Evolutionary conservation across 768 basidiomycete species (phyloP), one percentile per base, ranked within the genome.

Genomic region (Fistulinella prunicolor): DNA sequence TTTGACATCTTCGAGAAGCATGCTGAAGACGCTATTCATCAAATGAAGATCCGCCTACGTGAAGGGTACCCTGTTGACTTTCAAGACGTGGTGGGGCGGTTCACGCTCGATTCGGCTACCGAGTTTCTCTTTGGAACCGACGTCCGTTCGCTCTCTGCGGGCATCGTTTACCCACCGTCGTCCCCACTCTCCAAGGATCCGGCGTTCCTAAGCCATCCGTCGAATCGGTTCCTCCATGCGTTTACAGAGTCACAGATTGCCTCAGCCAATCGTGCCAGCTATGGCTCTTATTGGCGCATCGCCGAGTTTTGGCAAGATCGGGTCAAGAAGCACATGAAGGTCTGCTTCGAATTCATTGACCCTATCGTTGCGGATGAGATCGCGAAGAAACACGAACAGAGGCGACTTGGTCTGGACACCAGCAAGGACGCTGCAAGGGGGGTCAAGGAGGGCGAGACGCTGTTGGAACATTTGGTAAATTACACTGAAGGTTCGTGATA

Each of bases 101-200:
- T 80, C 60, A 79, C 80, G 1, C 61, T 83, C 28, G 82, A 84
- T 56, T 79, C 78, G 1, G 78, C 79, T 0, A 76, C 79, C 0
- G 77, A 78, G 21, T 82, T 83, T 56, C 69, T 82, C 9, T 79
- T 81, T 49, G 77, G 80, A 26, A 59, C 60, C 14, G 58, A 68
- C 17, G 73, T 72, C 12, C 24, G 67, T 30, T 67, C 66, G 0
- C 62, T 74, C 26, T 60, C 66, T 0, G 71, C 71, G 13, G 70
- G 72, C 14, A 69, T 78, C 30, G 51, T 54, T 26, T 73, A 59
- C 50, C 72, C 66, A 36, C 57, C 46, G 0, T 51, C 51, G 21
- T 61, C 47, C 42, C 59, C 51, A 35, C 52, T 56, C 38, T 64
- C 44, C 37, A 57, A 55, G 54, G 57, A 56, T 23, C 42, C 50